Evolutionary conservation across 2,329 filamentous ascomycete genomes (phyloP), one percentile per base, ranked within the genome.

Genomic region (Hortaea werneckii): DNA sequence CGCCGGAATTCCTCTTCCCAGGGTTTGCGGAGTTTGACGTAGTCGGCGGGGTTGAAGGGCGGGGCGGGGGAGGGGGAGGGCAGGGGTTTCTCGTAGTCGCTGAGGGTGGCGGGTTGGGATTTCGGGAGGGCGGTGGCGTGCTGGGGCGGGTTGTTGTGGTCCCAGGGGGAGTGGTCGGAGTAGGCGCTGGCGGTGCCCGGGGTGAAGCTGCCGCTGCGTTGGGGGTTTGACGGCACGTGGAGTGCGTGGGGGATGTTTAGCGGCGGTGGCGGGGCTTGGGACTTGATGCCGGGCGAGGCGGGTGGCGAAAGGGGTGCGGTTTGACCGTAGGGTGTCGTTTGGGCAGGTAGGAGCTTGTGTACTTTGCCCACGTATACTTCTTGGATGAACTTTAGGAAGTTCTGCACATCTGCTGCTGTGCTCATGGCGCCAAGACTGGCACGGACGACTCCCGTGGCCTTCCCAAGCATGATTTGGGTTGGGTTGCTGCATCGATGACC

Each of bases 401-500:
- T 71, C 34, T 81, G 69, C 11, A 81, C 69, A 50, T 82, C 79
- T 3, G 65, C 60, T 13, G 68, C 58, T 2, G 75, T 80, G 50
- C 73, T 80, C 76, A 79, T 79, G 8, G 78, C 77, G 0, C 80
- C 79, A 1, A 83, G 64, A 48, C 76, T 80, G 5, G 73, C 75
- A 13, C 80, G 69, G 5, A 81, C 76, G 38, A 82, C 77, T 0
- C 79, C 79, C 27, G 77, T 79, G 1, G 77, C 71, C 40, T 73
- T 68, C 13, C 74, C 71, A 8, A 74, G 64, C 48, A 79, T 71
- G 27, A 80, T 57, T 50, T 76, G 72, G 20, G 71, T 67, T 1
- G 73, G 74, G 27, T 74, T 69, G 1, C 72, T 68, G 53, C 79
- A 83, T 29, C 76, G 70, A 59, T 81, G 75, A 0, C 79, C 79